phyloP scores from a whole-genome alignment of 169 alveolate genomes.

The Plasmodium adleri region DNA sequence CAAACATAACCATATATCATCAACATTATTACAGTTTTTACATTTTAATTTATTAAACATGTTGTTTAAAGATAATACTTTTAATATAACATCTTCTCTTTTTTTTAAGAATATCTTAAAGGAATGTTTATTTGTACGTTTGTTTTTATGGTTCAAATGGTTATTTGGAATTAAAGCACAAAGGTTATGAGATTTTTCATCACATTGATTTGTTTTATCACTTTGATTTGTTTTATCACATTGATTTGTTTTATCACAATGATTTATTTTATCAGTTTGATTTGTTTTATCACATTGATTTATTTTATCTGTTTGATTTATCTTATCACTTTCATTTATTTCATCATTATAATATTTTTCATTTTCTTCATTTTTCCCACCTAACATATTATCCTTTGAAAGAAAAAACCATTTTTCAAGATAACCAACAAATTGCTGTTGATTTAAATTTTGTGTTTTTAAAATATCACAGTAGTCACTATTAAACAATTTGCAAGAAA shows the following conservation, averaged over 20 bases:
- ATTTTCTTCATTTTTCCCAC: not conserved
- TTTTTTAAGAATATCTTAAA: not conserved
- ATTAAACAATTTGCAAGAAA: slow-evolving; percentile 1
- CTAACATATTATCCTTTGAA: not conserved
- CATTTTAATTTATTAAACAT: slow-evolving; percentile 33
- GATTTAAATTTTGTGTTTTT: not conserved
- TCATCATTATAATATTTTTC: not conserved
- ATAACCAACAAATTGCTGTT: not conserved
- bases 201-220: too few relatives aligned
- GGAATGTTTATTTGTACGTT: not conserved
- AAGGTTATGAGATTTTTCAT: too few relatives aligned
- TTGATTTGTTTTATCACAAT: too few relatives aligned
- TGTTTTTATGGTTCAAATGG: too few relatives aligned
- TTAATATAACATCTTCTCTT: not conserved
- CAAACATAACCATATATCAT: slow-evolving; percentile 67
- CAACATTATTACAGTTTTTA: slow-evolving; percentile 46
- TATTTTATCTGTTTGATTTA: not conserved
- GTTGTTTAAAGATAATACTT: not conserved
- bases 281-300: not conserved
- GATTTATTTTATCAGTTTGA: not conserved
- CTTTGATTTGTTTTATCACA: not conserved
- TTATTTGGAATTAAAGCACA: too few relatives aligned
- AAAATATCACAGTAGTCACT: not conserved
- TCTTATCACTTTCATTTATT: not conserved
- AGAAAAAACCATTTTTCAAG: not conserved